phyloP scores from a whole-genome alignment of 768 basidiomycete species.

The Trichaptum fuscoviolaceum region DNA sequence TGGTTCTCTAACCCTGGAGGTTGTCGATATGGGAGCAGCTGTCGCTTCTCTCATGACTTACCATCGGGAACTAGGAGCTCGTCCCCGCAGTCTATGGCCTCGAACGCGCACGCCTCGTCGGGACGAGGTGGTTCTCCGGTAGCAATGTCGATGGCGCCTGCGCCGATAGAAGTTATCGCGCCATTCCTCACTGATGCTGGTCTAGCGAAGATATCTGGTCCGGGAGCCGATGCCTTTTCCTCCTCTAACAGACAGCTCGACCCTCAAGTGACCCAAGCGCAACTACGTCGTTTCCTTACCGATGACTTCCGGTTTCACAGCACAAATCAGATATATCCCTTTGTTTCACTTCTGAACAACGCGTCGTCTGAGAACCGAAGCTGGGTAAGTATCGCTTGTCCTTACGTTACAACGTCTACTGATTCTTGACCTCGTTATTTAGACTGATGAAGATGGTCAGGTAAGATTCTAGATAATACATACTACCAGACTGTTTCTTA shows the following conservation, averaged over 20 bases:
- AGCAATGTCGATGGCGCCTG: constrained; percentile 1
- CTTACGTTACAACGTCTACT: constrained; percentile 13
- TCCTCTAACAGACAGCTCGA: constrained; percentile 23
- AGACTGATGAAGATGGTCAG: constrained; percentile 49
- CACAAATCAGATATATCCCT: constrained; percentile 41
- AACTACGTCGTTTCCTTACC: constrained; percentile 36
- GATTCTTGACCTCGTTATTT: neutral
- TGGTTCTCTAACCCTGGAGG: neutral
- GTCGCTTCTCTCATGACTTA: neutral
- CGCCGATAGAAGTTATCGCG: constrained; percentile 23
- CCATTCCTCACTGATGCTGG: constrained; percentile 42
- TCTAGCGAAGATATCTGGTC: constrained; percentile 37
- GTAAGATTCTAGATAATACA: constrained; percentile 22
- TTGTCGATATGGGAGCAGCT: neutral
- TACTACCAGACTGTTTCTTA: constrained; percentile 5
- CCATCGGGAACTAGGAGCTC: neutral
- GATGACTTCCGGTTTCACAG: constrained; percentile 39
- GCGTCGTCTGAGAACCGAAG: constrained; percentile 18
- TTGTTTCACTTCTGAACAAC: constrained; percentile 25
- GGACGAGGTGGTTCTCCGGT: neutral
- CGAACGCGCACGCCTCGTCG: no score
- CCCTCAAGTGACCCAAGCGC: constrained; percentile 43
- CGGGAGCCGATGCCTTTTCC: constrained; percentile 36
- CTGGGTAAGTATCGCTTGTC: constrained; percentile 17
- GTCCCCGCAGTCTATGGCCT: neutral